phyloP scores from a whole-genome alignment of 129 eudicot genomes.

The Smallanthus sonchifolius region DNA sequence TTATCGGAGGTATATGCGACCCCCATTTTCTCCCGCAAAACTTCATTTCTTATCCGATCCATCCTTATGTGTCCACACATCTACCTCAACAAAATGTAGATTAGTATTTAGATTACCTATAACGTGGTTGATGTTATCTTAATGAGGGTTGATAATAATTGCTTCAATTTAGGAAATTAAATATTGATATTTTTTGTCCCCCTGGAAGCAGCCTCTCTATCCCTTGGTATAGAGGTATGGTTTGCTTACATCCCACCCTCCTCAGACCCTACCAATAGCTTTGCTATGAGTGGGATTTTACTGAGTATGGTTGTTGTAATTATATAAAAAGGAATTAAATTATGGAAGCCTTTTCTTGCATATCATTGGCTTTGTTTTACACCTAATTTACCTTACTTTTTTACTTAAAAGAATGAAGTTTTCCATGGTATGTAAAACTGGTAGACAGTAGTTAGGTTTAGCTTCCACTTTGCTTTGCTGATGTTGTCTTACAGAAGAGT shows the following conservation, averaged over 20 bases:
- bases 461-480: not conserved
- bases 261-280: too few relatives aligned
- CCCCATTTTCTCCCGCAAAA: too few relatives aligned
- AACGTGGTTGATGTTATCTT: not conserved
- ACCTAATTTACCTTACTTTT: slow-evolving; percentile 8
- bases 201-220: not conserved
- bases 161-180: not conserved
- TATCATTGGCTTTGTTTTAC: slow-evolving; percentile 26
- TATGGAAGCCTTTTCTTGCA: too few relatives aligned
- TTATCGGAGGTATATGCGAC: too few relatives aligned
- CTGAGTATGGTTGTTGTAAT: too few relatives aligned
- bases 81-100: too few relatives aligned
- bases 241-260: too few relatives aligned
- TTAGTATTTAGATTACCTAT: not conserved
- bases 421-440: slow-evolving; percentile 17
- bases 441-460: slow-evolving; percentile 26
- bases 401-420: slow-evolving; percentile 19
- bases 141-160: slow-evolving; percentile 10
- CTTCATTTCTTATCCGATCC: too few relatives aligned
- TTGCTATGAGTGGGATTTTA: too few relatives aligned
- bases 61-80: too few relatives aligned
- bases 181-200: not conserved
- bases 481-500: not conserved
- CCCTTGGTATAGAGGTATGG: too few relatives aligned
- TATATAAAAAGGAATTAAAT: too few relatives aligned